Evolutionary conservation across 2,329 filamentous ascomycete species (phyloP).

Genomic region (Sarocladium oryzae): DNA sequence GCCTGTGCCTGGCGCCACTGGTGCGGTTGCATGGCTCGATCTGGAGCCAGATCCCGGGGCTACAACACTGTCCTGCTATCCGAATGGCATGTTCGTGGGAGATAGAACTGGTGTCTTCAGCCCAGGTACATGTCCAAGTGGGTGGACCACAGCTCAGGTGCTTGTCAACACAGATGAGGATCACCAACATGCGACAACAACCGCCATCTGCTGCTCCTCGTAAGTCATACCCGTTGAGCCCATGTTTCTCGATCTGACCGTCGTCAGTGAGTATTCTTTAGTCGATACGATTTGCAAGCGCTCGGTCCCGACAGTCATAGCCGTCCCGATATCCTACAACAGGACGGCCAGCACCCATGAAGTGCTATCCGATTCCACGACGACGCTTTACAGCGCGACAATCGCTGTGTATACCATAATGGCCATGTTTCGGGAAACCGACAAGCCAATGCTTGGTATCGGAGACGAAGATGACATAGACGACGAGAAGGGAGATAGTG

Average conservation of each 20-base stretch:
- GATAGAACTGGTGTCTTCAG: constrained; percentile 32
- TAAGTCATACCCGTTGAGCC: constrained; percentile 22
- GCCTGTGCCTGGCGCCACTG: constrained; percentile 18
- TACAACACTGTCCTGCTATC: constrained; percentile 33
- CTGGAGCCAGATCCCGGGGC: constrained; percentile 28
- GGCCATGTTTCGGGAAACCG: constrained; percentile 30
- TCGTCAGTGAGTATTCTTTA: constrained; percentile 27
- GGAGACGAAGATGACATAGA: constrained; percentile 25
- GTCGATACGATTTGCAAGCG: constrained; percentile 28
- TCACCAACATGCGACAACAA: constrained; percentile 26
- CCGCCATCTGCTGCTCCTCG: constrained; percentile 35
- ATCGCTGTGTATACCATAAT: constrained; percentile 31
- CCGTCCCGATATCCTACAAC: constrained; percentile 30
- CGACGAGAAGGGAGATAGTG: constrained; percentile 13
- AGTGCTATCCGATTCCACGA: constrained; percentile 28
- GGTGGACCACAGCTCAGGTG: constrained; percentile 32
- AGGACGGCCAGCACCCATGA: constrained; percentile 27
- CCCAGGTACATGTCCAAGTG: constrained; percentile 31
- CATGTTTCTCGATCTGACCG: not conserved
- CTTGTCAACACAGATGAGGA: constrained; percentile 22
- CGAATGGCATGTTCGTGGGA: constrained; percentile 31
- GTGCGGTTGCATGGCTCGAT: constrained; percentile 30
- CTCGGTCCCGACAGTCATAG: constrained; percentile 27
- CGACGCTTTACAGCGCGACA: constrained; percentile 29
- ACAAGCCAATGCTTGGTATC: constrained; percentile 27